Base-by-base conservation (phyloP, 495 filamentous ascomycete genomes). In the Xylaria cubensis region DNA sequence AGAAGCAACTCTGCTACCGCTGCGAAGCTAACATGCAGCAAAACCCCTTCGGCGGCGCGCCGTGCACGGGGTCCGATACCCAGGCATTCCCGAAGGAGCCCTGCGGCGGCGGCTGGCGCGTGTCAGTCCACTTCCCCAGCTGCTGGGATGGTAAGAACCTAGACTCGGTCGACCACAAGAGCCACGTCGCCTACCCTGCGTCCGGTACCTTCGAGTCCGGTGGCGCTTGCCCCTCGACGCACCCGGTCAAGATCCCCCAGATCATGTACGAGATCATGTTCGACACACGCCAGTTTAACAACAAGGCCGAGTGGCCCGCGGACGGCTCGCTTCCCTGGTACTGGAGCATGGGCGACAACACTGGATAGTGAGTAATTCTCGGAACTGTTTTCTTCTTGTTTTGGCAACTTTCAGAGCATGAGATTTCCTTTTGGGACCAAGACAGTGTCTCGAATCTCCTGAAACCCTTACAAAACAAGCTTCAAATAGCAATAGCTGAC, bases 91-190 rank as follows among this genome's bases (percentile, higher is more conserved):
- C 85, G 12, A 79, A 72, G 36, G 74, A 76, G 71, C 32, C 73
- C 5, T 86, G 85, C 73, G 79, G 75, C 13, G 85, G 85, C 21
- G 85, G 85, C 19, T 86, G 86, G 74, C 81, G 85, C 7, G 80
- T 84, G 0, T 83, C 84, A 13, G 82, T 86, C 24, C 85, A 84
- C 36, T 87, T 86, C 75, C 85, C 85, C 3, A 84, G 83, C 71
- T 82, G 84, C 76, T 89, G 86, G 87, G 87, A 90, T 76, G 88
- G 88, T 46, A 80, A 82, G 74, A 88, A 86, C 74, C 72, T 86
- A 15, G 86, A 88, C 74, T 86, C 81, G 58, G 78, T 82, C 32
- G 84, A 88, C 75, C 87, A 88, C 77, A 84, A 83, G 68, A 77
- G 79, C 69, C 87, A 89, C 63, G 77, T 84, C 10, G 80, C 84